phyloP scores from a whole-genome alignment of 176 grass and related monocot genomes.

The Rhynchospora breviuscula region DNA sequence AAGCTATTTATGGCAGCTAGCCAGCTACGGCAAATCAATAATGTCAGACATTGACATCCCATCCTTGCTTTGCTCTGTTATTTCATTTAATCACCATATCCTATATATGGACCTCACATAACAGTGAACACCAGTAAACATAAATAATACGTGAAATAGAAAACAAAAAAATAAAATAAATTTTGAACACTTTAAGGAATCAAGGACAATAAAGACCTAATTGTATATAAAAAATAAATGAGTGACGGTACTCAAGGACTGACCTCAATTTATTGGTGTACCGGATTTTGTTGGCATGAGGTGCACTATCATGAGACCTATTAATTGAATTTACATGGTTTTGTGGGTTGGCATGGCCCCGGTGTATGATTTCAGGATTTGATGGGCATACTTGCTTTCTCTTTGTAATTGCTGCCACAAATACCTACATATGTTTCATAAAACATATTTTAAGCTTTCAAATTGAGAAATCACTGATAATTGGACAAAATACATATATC shows the following conservation, averaged over 20 bases:
- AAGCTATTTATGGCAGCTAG: too few relatives aligned
- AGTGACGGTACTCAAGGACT: background rate
- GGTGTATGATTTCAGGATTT: conserved; percentile 21
- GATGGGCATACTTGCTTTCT: conserved; percentile 84
- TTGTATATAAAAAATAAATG: too few relatives aligned
- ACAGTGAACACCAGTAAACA: too few relatives aligned
- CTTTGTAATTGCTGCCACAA: conserved; percentile 63
- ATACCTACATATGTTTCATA: conserved; percentile 31
- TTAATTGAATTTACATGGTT: conserved; percentile 13
- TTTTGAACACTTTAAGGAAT: too few relatives aligned
- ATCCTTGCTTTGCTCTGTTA: too few relatives aligned
- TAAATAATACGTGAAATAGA: too few relatives aligned
- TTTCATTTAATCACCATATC: too few relatives aligned
- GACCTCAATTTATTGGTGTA: conserved; percentile 65
- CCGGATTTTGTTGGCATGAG: conserved; percentile 24
- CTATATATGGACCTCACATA: too few relatives aligned
- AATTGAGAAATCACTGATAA: background rate
- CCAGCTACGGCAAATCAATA: too few relatives aligned
- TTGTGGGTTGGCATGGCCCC: background rate
- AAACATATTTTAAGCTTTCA: background rate
- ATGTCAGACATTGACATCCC: too few relatives aligned
- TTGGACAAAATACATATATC: background rate
- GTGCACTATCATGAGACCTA: background rate
- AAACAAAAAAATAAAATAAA: too few relatives aligned
- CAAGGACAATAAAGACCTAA: too few relatives aligned